Evolutionary conservation across 2,329 filamentous ascomycete genomes (phyloP).

Genomic region (Aspergillus intermedius): DNA sequence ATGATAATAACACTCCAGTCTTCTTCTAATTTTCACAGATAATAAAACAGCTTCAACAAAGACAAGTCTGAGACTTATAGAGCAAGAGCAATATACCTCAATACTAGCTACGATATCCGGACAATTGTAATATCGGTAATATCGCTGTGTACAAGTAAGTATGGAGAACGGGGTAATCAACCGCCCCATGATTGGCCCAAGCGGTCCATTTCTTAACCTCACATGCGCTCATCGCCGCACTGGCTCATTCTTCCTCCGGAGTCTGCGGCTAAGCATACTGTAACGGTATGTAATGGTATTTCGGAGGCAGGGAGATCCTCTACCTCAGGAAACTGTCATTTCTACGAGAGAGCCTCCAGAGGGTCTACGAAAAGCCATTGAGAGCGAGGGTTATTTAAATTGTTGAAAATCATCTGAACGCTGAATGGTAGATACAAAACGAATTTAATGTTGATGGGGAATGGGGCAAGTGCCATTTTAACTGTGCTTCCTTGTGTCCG

Average conservation of each 20-base stretch:
- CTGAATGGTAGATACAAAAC: not conserved
- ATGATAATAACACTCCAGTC: constrained; percentile 11
- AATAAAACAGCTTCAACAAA: not conserved
- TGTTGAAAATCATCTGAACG: not conserved
- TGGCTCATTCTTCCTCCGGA: not conserved
- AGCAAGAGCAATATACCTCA: too few relatives aligned
- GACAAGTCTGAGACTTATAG: too few relatives aligned
- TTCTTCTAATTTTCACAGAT: not conserved
- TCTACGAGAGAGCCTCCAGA: not conserved
- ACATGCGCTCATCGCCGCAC: constrained; percentile 11
- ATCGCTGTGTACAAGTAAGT: not conserved
- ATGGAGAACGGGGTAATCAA: constrained; percentile 11
- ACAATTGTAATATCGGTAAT: not conserved
- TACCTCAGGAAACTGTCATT: not conserved
- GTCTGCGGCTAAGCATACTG: not conserved
- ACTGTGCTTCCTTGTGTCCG: constrained; percentile 22
- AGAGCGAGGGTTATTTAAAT: constrained; percentile 10
- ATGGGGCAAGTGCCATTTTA: constrained; percentile 8
- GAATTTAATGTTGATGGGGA: not conserved
- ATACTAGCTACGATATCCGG: too few relatives aligned
- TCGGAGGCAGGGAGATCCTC: not conserved
- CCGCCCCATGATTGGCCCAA: constrained; percentile 13
- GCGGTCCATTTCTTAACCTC: constrained; percentile 5
- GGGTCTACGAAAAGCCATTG: constrained; percentile 7
- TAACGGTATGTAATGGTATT: constrained; percentile 4